Conservation (phyloP, 75 land plant genomes). For the Sequoiadendron giganteum region DNA sequence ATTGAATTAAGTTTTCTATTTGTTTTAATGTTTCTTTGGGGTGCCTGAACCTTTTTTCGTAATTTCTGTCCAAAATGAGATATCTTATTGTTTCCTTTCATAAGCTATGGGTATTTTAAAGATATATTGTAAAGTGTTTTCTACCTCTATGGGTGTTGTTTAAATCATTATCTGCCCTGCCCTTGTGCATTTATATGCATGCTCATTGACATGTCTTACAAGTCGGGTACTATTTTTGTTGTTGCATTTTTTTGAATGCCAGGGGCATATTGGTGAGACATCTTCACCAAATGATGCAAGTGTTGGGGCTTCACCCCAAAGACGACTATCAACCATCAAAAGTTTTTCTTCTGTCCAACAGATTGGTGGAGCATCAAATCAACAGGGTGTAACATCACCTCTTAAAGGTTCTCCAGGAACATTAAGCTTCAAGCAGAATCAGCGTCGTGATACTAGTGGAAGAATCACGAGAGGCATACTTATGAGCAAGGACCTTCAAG, state of each 20-base stretch:
- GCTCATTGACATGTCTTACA: not conserved
- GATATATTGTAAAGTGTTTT: not conserved
- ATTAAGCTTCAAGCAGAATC: slow-evolving; percentile 15
- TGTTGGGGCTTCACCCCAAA: not conserved
- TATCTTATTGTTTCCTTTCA: not conserved
- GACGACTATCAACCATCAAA: not conserved
- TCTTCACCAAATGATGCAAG: slow-evolving; percentile 1
- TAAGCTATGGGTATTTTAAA: not conserved
- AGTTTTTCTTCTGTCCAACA: slow-evolving; percentile 10
- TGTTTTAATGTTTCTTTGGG: not conserved
- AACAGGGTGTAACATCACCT: slow-evolving; percentile 14
- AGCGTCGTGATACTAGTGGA: slow-evolving; percentile 30
- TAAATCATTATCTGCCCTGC: not conserved
- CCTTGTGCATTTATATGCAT: not conserved
- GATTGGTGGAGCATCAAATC: slow-evolving; percentile 14
- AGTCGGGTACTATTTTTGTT: not conserved
- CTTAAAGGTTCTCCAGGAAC: slow-evolving; percentile 16
- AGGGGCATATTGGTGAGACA: slow-evolving; percentile 10
- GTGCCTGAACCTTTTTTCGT: not conserved
- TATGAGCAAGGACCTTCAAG: slow-evolving; percentile 29
- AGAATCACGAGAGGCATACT: slow-evolving; percentile 38
- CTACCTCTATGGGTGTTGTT: not conserved
- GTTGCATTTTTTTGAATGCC: slow-evolving; percentile 1
- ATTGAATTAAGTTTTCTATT: not conserved
- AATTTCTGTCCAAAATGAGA: not conserved